Evolutionary conservation across 805 yeast genomes (phyloP), one percentile per base, ranked within the genome.

Genomic region (Monosporozyma siamensis): DNA sequence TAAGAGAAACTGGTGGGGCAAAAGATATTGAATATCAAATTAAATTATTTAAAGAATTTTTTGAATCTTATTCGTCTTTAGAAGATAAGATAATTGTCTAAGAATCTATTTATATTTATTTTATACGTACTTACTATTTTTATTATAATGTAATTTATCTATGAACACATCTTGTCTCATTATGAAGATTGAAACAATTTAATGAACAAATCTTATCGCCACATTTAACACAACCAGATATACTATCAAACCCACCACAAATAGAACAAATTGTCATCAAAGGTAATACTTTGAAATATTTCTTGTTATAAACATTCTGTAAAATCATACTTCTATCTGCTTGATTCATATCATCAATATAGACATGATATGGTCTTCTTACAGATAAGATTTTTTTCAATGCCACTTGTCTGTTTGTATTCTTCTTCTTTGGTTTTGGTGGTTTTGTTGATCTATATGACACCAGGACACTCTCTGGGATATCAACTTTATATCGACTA

Each of bases 1-100:
- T 86, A 47, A 75, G 97, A 61, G 97, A 89, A 63, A 88, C 95
- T 4, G 89, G 94, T 27, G 95, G 95, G 17, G 63, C 84, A 17
- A 68, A 65, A 39, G 97, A 89, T 64, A 69, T 90, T 23, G 78
- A 68, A 39, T 68, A 71, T 45, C 76, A 85, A 46, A 72, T 78
- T 34, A 63, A 65, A 38, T 66, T 89, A 47, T 87, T 83, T 58
- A 69, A 66, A 48, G 69, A 77, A 18, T 89, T 73, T 58, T 87
- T 77, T 57, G 73, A 68, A 47, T 53, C 66, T 39, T 77, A 56
- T 56, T 55, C 65, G 27, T 46, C 52, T 2, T 47, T 73, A 30
- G 78, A 74, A 52, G 50, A 66, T 17, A 64, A 60, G 21, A 68
- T 74, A 37, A 36, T 67, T n/a, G 69, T 73, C 34, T 54, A 48